A percentile compares a stretch with the other conserved stretches of the same genome.
These are phyloP conservation scores for Penicillium sp. DNA, from an alignment of 2,329 filamentous ascomycete genomes.

Conservation along the genomic window DNA sequence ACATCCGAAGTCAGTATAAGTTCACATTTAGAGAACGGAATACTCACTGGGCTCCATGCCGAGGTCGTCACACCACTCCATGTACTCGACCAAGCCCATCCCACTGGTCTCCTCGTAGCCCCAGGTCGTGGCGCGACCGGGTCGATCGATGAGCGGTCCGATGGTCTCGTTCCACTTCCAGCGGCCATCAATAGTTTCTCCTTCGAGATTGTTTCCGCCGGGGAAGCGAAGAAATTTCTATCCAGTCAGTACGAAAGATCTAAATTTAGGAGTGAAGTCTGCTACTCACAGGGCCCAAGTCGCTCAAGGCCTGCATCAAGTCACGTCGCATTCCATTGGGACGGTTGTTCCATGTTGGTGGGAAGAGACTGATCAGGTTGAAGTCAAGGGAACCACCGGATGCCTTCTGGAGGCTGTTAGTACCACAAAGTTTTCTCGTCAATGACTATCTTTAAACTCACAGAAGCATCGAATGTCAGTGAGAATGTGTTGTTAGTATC, in stretches of 20 bases:
- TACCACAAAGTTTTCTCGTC: background rate
- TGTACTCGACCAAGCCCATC: slow-evolving; percentile 49
- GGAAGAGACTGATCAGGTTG: slow-evolving; percentile 54
- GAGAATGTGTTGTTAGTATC: slow-evolving; percentile 52
- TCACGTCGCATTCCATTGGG: slow-evolving; percentile 53
- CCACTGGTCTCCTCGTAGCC: slow-evolving; percentile 46
- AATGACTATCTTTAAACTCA: slow-evolving; percentile 6
- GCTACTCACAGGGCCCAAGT: slow-evolving; percentile 22
- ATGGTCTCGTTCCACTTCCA: slow-evolving; percentile 56
- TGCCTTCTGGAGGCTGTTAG: slow-evolving; percentile 26
- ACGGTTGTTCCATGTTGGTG: slow-evolving; percentile 54
- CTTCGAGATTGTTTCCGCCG: slow-evolving; percentile 53
- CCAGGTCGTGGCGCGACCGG: slow-evolving; percentile 44
- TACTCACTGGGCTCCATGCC: slow-evolving; percentile 38
- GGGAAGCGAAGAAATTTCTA: slow-evolving; percentile 51
- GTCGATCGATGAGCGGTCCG: slow-evolving; percentile 49
- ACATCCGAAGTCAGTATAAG: background rate
- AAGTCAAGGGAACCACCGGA: slow-evolving; percentile 48
- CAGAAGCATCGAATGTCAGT: slow-evolving; percentile 49
- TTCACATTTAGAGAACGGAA: background rate
- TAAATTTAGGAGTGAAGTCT: background rate
- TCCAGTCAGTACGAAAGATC: background rate
- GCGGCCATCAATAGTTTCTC: slow-evolving; percentile 32
- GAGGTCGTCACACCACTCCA: slow-evolving; percentile 50
- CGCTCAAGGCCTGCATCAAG: slow-evolving; percentile 44